Base-by-base conservation (phyloP, 2,329 filamentous ascomycete genomes). In the Alternaria panax region DNA sequence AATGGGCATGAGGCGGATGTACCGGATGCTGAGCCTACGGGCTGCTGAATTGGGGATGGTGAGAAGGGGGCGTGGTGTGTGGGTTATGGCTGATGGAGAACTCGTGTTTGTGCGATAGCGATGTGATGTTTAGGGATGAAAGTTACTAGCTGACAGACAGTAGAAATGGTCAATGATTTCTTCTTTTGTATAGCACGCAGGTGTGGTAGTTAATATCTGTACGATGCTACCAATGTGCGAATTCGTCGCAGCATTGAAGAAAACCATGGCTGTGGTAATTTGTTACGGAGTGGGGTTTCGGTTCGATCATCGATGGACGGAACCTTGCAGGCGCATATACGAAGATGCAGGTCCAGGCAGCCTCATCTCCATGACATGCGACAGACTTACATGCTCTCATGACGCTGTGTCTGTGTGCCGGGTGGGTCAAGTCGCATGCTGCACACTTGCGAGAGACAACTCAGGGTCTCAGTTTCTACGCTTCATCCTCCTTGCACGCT, bases 1-100 rank as follows among this genome's bases (percentile, higher is more conserved):
- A 62, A 61, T 64, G 27, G 34, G 41, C 20, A 41, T 28, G 41
- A 45, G 47, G 50, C 61, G 51, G 58, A 50, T 38, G 14, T 4
- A 24, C 18, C 18, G 28, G 18, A 47, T 45, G 30, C 28, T 41
- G 40, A 7, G 30, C 30, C 30, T 34, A 14, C 16, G 30, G 16
- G 30, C 30, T 34, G 30, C 30, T 34, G 11, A 5, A 47, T 54
- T 41, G 25, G 53, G 60, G 27, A 51, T 56, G 43, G 53, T 60
- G 57, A 63, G 51, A 63, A 42, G 48, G 40, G 47, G 54, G 24
- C 50, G 42, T 48, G 48, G 42, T 52, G 24, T 20, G 43, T 34
- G 50, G 55, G 27, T 43, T 40, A 7, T 36, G 30, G 43, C 48
- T 54, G 24, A 30, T 20, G 42, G 42, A 16, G 42, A 28, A 28